A percentile compares a stretch with the other conserved stretches of the same genome.
Evolutionary conservation across 805 yeast genomes (phyloP).

Genomic region (Starmerella sp.): DNA sequence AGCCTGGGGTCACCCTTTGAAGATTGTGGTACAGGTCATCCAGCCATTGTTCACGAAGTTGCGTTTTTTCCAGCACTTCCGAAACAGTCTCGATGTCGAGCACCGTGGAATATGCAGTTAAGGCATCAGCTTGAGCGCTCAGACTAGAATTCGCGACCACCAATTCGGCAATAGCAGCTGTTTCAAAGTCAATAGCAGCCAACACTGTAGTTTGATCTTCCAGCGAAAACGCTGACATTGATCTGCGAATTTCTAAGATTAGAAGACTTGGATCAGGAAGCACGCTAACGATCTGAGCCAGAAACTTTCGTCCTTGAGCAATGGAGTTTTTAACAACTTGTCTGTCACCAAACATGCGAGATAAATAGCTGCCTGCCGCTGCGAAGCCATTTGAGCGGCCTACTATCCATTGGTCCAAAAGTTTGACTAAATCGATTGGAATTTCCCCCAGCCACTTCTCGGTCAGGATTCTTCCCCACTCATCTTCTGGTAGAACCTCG

Average conservation of each 20-base stretch:
- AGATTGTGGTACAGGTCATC: not conserved
- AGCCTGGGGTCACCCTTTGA: not conserved
- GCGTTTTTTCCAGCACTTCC: not conserved
- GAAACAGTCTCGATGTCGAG: not conserved
- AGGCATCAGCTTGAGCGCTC: not conserved
- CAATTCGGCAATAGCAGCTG: not conserved
- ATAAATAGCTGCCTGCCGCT: not conserved
- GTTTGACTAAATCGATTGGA: too few relatives aligned
- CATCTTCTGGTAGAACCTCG: not conserved
- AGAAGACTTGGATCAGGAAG: not conserved
- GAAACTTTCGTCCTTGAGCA: not conserved
- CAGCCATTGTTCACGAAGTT: not conserved
- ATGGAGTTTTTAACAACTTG: not conserved
- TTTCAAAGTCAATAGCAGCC: not conserved
- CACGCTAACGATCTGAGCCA: not conserved
- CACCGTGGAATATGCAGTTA: not conserved
- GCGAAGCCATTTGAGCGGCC: not conserved
- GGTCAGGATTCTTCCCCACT: not conserved
- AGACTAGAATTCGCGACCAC: not conserved
- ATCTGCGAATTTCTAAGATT: not conserved
- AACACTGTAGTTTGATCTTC: not conserved
- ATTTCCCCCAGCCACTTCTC: not conserved
- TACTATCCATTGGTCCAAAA: not conserved
- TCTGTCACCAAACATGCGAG: not conserved
- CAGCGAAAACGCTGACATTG: not conserved